phyloP scores from a whole-genome alignment of 129 eudicot genomes.

The Cynara cardunculus region DNA sequence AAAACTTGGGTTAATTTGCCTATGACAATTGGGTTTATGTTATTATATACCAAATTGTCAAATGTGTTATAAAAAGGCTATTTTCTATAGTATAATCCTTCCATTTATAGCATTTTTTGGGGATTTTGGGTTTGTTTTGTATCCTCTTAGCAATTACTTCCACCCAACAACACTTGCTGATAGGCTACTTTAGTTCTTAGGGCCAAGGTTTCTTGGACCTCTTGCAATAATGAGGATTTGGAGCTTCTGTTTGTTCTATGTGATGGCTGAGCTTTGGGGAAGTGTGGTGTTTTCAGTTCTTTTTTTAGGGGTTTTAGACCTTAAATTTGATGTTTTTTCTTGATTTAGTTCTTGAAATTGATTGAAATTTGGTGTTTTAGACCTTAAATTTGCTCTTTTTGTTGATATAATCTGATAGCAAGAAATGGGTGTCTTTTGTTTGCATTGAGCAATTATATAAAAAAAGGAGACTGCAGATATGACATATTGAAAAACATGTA shows the following conservation, averaged over 20 bases:
- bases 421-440: no score
- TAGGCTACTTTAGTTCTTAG: slow-evolving; percentile 67
- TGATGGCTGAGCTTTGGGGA: slow-evolving; percentile 99
- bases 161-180: slow-evolving; percentile 95
- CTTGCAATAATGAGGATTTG: slow-evolving; percentile 94
- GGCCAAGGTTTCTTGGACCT: slow-evolving; percentile 92
- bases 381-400: no score
- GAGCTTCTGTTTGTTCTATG: slow-evolving; percentile 97
- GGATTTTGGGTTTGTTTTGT: slow-evolving; percentile 93
- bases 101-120: slow-evolving; percentile 95
- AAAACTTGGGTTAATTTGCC: slow-evolving; percentile 99
- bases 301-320: slow-evolving; percentile 98
- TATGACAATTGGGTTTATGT: slow-evolving; percentile 96
- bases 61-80: slow-evolving; percentile 83
- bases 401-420: no score
- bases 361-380: neutral
- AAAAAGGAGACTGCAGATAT: no score
- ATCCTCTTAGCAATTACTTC: slow-evolving; percentile 70
- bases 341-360: neutral
- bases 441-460: no score
- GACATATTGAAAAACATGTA: no score
- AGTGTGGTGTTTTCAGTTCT: slow-evolving; percentile 97
- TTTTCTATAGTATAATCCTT: slow-evolving; percentile 68
- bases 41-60: slow-evolving; percentile 75
- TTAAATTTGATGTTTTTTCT: slow-evolving; percentile 44